Conservation (phyloP, 257 asterid genomes). For the Solanum sparsipilum region DNA sequence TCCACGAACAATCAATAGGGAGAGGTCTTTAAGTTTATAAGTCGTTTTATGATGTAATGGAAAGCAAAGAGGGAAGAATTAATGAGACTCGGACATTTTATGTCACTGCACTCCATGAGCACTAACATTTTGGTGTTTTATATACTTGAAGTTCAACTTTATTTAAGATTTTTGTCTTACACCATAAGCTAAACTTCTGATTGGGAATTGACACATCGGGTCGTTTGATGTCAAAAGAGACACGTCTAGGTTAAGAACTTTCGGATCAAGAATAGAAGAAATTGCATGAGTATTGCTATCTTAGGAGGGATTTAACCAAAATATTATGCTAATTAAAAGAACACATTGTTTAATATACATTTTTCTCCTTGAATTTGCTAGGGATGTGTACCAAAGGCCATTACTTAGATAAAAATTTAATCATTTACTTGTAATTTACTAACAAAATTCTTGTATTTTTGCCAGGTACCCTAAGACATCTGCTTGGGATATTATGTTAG, state of each 20-base stretch:
- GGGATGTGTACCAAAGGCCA: no score
- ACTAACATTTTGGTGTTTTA: not conserved
- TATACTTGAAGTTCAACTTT: not conserved
- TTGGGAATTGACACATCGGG: not conserved
- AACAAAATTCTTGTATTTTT: not conserved
- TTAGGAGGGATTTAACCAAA: not conserved
- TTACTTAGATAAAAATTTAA: no score
- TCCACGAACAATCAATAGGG: not conserved
- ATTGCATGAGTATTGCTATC: not conserved
- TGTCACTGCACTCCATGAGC: not conserved
- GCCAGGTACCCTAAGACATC: conserved; percentile 85
- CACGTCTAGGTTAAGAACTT: not conserved
- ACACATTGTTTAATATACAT: not conserved
- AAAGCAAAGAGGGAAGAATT: not conserved
- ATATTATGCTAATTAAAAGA: not conserved
- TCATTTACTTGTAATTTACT: no score
- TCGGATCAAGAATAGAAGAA: no score
- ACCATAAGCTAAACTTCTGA: not conserved
- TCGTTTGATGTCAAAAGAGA: not conserved
- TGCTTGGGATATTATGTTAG: conserved; percentile 95
- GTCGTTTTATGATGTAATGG: not conserved
- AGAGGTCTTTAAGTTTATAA: not conserved
- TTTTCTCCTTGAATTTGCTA: not conserved
- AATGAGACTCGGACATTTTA: no score
- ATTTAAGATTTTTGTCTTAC: not conserved